phyloP scores from a whole-genome alignment of 768 basidiomycete species.

The Suillus weaverae region DNA sequence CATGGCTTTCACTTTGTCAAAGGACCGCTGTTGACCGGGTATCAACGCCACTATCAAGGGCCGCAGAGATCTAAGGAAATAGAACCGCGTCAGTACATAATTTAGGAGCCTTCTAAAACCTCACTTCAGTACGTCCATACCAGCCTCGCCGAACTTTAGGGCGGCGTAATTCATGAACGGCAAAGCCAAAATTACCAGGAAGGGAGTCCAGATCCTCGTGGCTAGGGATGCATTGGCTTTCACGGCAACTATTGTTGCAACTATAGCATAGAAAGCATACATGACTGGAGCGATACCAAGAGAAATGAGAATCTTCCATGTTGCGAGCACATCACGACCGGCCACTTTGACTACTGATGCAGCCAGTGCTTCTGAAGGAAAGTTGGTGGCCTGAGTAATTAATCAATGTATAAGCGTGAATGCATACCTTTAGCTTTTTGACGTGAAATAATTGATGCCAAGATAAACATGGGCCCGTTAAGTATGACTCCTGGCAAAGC shows the following conservation, averaged over 20 bases:
- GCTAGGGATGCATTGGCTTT: conserved; percentile 61
- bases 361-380: conserved; percentile 81
- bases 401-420: neutral
- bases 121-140: conserved; percentile 95
- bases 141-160: conserved; percentile 96
- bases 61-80: conserved; percentile 70
- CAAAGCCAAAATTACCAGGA: conserved; percentile 68
- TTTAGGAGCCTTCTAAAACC: conserved; percentile 28
- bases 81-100: conserved; percentile 3
- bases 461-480: conserved; percentile 90
- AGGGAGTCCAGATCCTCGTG: conserved; percentile 74
- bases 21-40: conserved; percentile 83
- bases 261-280: conserved; percentile 78
- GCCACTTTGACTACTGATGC: conserved; percentile 94
- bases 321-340: conserved; percentile 94
- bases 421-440: conserved; percentile 80
- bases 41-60: conserved; percentile 85
- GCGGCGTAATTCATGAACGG: conserved; percentile 93
- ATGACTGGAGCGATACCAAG: conserved; percentile 87
- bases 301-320: conserved; percentile 96
- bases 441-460: conserved; percentile 84
- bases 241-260: conserved; percentile 73
- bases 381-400: conserved; percentile 1
- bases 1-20: conserved; percentile 74
- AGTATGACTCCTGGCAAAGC: conserved; percentile 89